A percentile compares a stretch with the other conserved stretches of the same genome.
These are phyloP conservation scores for Pseudomicrostroma phylloplanum DNA, from an alignment of 1,284 basidiomycete species.

Conservation along the genomic window DNA sequence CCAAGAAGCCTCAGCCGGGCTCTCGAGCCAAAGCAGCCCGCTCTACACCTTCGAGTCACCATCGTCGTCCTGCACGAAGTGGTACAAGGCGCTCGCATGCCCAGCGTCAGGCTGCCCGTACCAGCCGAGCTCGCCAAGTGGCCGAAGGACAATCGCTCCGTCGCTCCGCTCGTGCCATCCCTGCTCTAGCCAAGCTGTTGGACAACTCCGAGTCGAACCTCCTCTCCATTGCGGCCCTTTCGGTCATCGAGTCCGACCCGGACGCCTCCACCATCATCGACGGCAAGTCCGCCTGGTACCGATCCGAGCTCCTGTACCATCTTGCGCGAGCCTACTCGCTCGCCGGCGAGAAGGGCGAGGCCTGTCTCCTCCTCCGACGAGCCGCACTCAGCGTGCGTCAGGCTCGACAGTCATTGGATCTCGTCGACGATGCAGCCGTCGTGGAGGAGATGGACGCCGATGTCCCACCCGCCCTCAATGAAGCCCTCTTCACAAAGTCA, in stretches of 20 bases:
- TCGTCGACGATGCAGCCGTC: constrained; percentile 32
- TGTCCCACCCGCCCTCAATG: constrained; percentile 26
- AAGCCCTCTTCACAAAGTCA: constrained; percentile 24
- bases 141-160: constrained; percentile 28
- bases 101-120: constrained; percentile 16
- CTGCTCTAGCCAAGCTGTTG: constrained; percentile 42
- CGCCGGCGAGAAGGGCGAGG: constrained; percentile 29
- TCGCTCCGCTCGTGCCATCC: constrained; percentile 36
- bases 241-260: constrained; percentile 44
- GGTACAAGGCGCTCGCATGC: constrained; percentile 28
- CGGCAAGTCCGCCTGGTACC: constrained; percentile 45
- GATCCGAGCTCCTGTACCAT: constrained; percentile 35
- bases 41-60: constrained; percentile 13
- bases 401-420: constrained; percentile 36
- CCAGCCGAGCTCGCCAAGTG: constrained; percentile 25
- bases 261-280: constrained; percentile 46
- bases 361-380: constrained; percentile 40
- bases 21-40: constrained; percentile 23
- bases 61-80: constrained; percentile 30
- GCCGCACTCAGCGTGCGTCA: constrained; percentile 44
- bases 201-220: constrained; percentile 41
- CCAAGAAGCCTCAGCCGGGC: constrained; percentile 19
- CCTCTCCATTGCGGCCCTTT: constrained; percentile 35
- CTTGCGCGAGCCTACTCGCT: constrained; percentile 39
- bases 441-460: constrained; percentile 39